A percentile compares a stretch with the other conserved stretches of the same genome.
Evolutionary conservation across 768 basidiomycete species (phyloP).

Genomic region (Serendipita sp.): DNA sequence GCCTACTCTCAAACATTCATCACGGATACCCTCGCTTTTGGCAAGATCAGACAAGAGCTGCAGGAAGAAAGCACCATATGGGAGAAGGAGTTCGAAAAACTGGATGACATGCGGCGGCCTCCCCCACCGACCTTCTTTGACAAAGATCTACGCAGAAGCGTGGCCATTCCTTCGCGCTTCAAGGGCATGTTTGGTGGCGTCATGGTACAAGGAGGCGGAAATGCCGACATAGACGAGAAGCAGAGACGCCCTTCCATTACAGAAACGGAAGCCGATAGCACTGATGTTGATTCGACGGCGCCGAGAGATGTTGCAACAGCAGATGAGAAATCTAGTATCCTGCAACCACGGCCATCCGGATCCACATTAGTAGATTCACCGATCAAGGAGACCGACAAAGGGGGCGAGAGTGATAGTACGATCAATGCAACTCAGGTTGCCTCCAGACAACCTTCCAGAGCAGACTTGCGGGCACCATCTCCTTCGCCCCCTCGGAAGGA

Average conservation of each 20-base stretch:
- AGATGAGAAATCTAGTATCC: not conserved
- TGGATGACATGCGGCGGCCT: constrained; percentile 25
- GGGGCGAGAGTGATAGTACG: not conserved
- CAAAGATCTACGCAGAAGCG: constrained; percentile 26
- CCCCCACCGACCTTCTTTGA: constrained; percentile 20
- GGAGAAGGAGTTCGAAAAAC: constrained; percentile 81
- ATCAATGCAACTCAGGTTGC: constrained; percentile 1
- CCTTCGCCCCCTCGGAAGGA: not conserved
- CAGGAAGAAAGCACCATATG: constrained; percentile 95
- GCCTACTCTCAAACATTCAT: constrained; percentile 69
- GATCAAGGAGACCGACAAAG: not conserved
- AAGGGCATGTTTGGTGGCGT: constrained; percentile 12
- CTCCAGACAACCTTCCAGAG: not conserved
- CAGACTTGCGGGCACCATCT: not conserved
- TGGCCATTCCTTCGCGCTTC: constrained; percentile 11
- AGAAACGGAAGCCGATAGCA: not conserved
- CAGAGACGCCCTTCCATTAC: not conserved
- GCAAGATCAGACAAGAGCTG: constrained; percentile 66
- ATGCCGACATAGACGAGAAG: constrained; percentile 33
- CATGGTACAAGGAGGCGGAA: not conserved
- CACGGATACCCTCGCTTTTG: constrained; percentile 75
- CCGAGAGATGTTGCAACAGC: not conserved
- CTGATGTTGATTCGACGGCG: not conserved
- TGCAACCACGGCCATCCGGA: not conserved
- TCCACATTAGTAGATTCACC: not conserved